Base-by-base conservation (phyloP, 306 rosid genomes). In the Vigna angularis region DNA sequence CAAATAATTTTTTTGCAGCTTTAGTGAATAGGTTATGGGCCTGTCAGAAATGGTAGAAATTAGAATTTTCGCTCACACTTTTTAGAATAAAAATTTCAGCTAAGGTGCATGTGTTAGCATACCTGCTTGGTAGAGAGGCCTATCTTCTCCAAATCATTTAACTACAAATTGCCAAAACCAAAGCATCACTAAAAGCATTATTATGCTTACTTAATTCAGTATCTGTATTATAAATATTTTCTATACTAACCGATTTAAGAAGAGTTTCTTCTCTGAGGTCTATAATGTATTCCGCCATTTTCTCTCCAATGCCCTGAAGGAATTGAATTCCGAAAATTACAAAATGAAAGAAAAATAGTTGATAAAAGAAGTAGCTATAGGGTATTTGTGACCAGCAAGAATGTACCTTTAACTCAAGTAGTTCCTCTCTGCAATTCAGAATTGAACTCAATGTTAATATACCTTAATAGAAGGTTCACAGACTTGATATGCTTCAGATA, bases 121-220 rank as follows among this genome's bases (percentile, higher is more conserved):
- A 94, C 98, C 97, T 92, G 98, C 88, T 94, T 94, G 68, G 82
- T 73, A 45, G 98, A 92, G 85, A 94, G 95, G 38, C 98, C 98
- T 63, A 92, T 86, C 80, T 92, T 94, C 92, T 90, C 93, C 95
- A 94, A 77, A 78, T 94, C 97, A 64, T 61, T 74, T 69, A 94
- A 87, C 98, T 94, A 86, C 72, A 88, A 81, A 73, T 69, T 64
- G 22, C 6, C 83, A 81, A 71, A 55, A 59, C 3, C 36, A 79
- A 72, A 49, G 70, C 24, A 75, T 80, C 62, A 73, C 47, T 12
- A 64, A 32, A 32, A 75, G 26, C 36, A 76, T 51, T 42, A 42
- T 79, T 42, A 42, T 79, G 45, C 22, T 50, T 28, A 48, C 7
- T 45, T 44, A 48, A 24, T 75, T 56, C 71, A 55, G 65, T 42